These are phyloP conservation scores for Artemisia tridentata DNA, from an alignment of 129 eudicot species.

Conservation along the genomic window DNA sequence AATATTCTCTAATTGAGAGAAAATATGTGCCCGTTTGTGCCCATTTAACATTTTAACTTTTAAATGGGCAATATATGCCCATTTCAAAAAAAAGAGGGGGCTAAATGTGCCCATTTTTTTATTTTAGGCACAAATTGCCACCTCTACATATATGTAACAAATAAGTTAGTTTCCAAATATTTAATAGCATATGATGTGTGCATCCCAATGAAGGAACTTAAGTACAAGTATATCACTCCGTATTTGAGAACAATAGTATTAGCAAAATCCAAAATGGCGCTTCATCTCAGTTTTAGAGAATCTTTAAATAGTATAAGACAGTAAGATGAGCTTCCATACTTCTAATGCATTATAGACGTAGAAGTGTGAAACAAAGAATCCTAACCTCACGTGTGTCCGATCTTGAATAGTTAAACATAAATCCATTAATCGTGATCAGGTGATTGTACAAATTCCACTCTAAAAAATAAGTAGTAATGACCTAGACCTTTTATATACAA, in stretches of 20 bases:
- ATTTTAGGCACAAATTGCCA: too few relatives aligned
- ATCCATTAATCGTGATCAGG: background rate
- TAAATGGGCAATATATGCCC: too few relatives aligned
- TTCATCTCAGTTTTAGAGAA: background rate
- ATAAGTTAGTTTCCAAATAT: conserved; percentile 8
- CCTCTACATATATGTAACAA: background rate
- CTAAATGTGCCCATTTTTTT: too few relatives aligned
- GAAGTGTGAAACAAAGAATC: background rate
- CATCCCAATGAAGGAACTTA: background rate
- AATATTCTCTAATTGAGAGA: too few relatives aligned
- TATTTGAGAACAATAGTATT: background rate
- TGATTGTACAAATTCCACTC: background rate
- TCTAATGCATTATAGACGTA: background rate
- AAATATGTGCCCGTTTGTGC: too few relatives aligned
- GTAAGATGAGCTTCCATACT: conserved; percentile 4
- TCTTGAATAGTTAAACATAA: too few relatives aligned
- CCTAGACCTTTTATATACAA: background rate
- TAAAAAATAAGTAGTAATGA: conserved; percentile 5
- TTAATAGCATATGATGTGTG: background rate
- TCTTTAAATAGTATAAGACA: background rate
- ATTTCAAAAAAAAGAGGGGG: too few relatives aligned
- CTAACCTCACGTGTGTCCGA: too few relatives aligned
- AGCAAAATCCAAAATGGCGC: background rate
- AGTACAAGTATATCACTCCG: background rate
- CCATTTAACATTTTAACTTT: too few relatives aligned